Evolutionary conservation across 2,329 filamentous ascomycete genomes (phyloP).

Genomic region (Colletotrichum zoysiae): DNA sequence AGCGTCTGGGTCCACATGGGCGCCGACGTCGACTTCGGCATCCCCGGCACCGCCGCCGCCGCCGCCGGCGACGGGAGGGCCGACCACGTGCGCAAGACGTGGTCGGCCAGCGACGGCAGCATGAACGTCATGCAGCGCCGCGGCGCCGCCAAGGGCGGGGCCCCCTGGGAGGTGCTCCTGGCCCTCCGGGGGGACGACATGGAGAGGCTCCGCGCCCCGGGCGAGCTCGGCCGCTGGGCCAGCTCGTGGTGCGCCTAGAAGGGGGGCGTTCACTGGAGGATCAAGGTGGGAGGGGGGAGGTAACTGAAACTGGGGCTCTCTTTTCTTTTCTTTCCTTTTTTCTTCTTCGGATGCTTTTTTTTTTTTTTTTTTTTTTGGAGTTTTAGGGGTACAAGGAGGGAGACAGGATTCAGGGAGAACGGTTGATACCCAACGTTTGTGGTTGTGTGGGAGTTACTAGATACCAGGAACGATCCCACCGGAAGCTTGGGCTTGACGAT

Average conservation of each 20-base stretch:
- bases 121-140: conserved; percentile 38
- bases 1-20: conserved; percentile 38
- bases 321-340: background rate
- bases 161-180: conserved; percentile 26
- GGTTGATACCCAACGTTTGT: background rate
- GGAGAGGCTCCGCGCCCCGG: conserved; percentile 7
- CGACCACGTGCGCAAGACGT: conserved; percentile 35
- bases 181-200: conserved; percentile 30
- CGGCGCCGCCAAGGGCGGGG: conserved; percentile 21
- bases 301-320: no score
- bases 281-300: no score
- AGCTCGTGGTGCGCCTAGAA: conserved; percentile 5
- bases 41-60: conserved; percentile 22
- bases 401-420: no score
- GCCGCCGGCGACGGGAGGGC: background rate
- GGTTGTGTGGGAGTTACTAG: no score
- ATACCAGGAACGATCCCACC: no score
- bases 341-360: background rate
- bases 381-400: background rate
- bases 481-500: no score
- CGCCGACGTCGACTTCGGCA: conserved; percentile 33
- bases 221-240: conserved; percentile 20
- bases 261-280: no score
- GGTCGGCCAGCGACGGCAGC: conserved; percentile 31
- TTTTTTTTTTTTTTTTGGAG: background rate